Evolutionary conservation across 306 rosid genomes (phyloP).

Genomic region (Castanea mollissima): DNA sequence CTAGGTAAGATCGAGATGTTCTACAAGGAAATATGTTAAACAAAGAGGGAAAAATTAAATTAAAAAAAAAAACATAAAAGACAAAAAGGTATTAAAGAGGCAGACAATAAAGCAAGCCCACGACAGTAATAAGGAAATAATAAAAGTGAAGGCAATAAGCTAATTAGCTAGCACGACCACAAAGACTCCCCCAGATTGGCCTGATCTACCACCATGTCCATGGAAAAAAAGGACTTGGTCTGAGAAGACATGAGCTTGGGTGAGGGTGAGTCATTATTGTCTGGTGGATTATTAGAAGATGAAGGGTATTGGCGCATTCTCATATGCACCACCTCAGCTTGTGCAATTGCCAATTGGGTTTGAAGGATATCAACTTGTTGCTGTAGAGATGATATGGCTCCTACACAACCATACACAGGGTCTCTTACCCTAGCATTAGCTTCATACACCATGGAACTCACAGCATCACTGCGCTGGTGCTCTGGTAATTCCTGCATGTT

Average conservation of each 20-base stretch:
- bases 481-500: constrained; percentile 71
- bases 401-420: constrained; percentile 93
- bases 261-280: constrained; percentile 17
- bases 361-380: constrained; percentile 81
- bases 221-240: constrained; percentile 64
- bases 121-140: constrained; percentile 29
- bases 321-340: constrained; percentile 80
- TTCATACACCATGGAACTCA: constrained; percentile 94
- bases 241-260: constrained; percentile 28
- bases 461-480: constrained; percentile 86
- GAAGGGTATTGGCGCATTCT: constrained; percentile 44
- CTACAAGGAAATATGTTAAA: constrained; percentile 10
- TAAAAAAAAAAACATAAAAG: constrained; percentile 3
- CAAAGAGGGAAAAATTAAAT: not conserved
- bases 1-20: constrained; percentile 30
- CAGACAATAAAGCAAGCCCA: constrained; percentile 54
- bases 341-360: constrained; percentile 72
- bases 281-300: constrained; percentile 15
- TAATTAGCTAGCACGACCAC: constrained; percentile 66
- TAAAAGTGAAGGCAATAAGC: constrained; percentile 22
- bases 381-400: constrained; percentile 87
- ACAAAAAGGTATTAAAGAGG: constrained; percentile 15
- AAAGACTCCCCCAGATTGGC: constrained; percentile 61
- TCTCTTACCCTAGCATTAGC: constrained; percentile 94
- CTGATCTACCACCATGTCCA: constrained; percentile 61